Conservation (phyloP, 345 rosid genomes). For the Dipteronia sinensis region DNA sequence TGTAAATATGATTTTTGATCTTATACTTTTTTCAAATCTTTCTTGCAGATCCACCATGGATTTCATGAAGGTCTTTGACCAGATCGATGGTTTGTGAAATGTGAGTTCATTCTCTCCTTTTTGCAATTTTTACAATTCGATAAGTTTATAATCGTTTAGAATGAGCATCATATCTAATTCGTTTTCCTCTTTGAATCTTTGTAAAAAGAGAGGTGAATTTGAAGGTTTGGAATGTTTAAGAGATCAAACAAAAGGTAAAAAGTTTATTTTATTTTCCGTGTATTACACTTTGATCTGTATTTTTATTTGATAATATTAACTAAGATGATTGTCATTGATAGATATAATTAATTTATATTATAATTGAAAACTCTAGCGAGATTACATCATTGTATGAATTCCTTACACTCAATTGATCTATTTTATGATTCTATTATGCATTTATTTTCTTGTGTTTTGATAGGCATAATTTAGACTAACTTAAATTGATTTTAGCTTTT, state of each 20-base stretch:
- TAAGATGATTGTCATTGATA: background rate
- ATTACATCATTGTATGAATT: background rate
- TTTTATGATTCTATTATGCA: background rate
- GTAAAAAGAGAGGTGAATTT: constrained; percentile 96
- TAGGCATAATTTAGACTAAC: too few relatives aligned
- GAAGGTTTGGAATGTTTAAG: constrained; percentile 92
- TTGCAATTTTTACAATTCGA: background rate
- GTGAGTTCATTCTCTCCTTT: constrained; percentile 44
- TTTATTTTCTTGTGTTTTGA: too few relatives aligned
- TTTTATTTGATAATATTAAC: background rate
- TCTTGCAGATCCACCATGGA: constrained; percentile 67
- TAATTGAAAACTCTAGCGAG: background rate
- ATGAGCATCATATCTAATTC: background rate
- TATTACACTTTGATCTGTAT: background rate
- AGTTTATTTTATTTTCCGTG: background rate
- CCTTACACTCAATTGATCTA: background rate
- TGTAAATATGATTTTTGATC: too few relatives aligned
- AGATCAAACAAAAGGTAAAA: constrained; percentile 91
- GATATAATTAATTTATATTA: background rate
- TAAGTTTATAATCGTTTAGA: background rate
- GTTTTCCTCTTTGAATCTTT: constrained; percentile 19
- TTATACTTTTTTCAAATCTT: background rate
- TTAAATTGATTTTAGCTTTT: too few relatives aligned
- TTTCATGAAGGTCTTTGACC: constrained; percentile 97
- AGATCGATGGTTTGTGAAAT: constrained; percentile 97